These are phyloP conservation scores for Tricholoma furcatifolium DNA, from an alignment of 768 basidiomycete genomes.

Conservation along the genomic window DNA sequence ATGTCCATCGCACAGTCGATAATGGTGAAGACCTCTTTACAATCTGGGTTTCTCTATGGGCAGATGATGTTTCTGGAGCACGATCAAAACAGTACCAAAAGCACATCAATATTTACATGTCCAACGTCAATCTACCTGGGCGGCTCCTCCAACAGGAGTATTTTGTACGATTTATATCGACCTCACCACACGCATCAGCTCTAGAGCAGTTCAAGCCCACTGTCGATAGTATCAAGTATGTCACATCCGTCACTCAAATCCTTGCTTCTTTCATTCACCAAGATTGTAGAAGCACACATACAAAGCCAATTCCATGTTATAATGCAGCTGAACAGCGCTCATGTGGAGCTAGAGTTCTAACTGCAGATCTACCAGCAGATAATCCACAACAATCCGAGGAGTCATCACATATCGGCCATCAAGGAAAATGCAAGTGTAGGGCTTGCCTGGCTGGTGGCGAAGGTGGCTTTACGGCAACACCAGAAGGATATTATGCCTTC, in stretches of 20 bases:
- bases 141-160: constrained; percentile 26
- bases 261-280: too few species aligned
- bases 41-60: too few species aligned
- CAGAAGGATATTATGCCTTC: constrained; percentile 17
- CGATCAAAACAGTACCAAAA: constrained; percentile 33
- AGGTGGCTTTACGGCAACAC: constrained; percentile 16
- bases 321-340: constrained; percentile 19
- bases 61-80: constrained; percentile 34
- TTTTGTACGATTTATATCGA: constrained; percentile 29
- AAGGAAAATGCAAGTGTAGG: constrained; percentile 23
- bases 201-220: constrained; percentile 28
- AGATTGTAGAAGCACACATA: neutral
- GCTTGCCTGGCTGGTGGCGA: constrained; percentile 23
- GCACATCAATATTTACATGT: constrained; percentile 32
- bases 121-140: constrained; percentile 29
- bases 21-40: too few species aligned
- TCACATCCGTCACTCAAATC: too few species aligned
- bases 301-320: constrained; percentile 20
- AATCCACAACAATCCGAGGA: constrained; percentile 32
- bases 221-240: constrained; percentile 18
- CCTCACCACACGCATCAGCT: constrained; percentile 29
- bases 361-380: constrained; percentile 30
- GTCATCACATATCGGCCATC: constrained; percentile 22
- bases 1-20: too few species aligned
- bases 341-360: too few species aligned